A percentile compares a stretch with the other conserved stretches of the same genome.
Conservation (phyloP, 257 asterid species). For the Penstemon eatonii region DNA sequence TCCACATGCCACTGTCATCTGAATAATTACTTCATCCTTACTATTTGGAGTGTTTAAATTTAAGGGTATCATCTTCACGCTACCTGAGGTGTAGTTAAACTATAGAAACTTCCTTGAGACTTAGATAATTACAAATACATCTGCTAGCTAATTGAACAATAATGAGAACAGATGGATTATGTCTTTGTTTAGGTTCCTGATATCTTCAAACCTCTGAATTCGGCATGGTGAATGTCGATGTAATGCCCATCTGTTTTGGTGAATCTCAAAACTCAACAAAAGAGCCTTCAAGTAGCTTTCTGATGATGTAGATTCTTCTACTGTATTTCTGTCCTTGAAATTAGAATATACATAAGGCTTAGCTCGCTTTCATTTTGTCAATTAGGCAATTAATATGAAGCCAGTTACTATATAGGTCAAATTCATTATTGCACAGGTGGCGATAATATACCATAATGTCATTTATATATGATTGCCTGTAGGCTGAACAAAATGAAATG, state of each 20-base stretch:
- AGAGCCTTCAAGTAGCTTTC: slow-evolving; percentile 4
- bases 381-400: not conserved
- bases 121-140: too few relatives aligned
- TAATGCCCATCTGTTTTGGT: slow-evolving; percentile 12
- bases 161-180: not conserved
- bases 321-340: slow-evolving; percentile 11
- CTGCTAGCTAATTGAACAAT: not conserved
- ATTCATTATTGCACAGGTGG: slow-evolving; percentile 1
- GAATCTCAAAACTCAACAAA: not conserved
- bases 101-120: too few relatives aligned
- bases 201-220: slow-evolving; percentile 9
- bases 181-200: slow-evolving; percentile 1
- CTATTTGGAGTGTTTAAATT: too few relatives aligned
- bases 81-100: too few relatives aligned
- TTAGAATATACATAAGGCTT: not conserved
- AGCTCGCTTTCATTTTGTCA: not conserved
- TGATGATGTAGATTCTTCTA: slow-evolving; percentile 2
- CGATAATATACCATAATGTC: slow-evolving; percentile 18
- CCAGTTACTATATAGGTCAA: slow-evolving; percentile 3
- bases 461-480: slow-evolving; percentile 34
- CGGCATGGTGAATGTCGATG: slow-evolving; percentile 7
- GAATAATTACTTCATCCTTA: too few relatives aligned
- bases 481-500: slow-evolving; percentile 87
- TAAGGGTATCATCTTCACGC: too few relatives aligned
- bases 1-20: not conserved